Conservation (phyloP, 2,329 filamentous ascomycete genomes). For the Colletotrichum zoysiae region DNA sequence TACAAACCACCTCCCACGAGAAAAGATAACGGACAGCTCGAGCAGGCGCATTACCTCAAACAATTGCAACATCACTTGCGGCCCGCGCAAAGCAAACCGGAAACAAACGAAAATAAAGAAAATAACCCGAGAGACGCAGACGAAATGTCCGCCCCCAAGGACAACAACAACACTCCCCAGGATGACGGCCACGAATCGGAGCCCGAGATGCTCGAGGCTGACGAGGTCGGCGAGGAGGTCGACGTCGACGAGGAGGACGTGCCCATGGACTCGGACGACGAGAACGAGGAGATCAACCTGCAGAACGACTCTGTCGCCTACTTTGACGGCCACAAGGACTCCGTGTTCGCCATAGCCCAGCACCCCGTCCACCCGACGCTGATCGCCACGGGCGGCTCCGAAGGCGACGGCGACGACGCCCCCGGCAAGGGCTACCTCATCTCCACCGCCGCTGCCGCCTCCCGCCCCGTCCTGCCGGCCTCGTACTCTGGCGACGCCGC, state of each 20-base stretch:
- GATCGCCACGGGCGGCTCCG: conserved; percentile 86
- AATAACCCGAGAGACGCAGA: background rate
- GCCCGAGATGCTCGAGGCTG: conserved; percentile 79
- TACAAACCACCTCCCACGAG: background rate
- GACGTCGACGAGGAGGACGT: conserved; percentile 72
- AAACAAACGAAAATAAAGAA: background rate
- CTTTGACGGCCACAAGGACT: conserved; percentile 91
- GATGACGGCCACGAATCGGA: conserved; percentile 48
- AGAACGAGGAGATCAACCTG: conserved; percentile 79
- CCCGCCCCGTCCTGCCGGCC: conserved; percentile 77
- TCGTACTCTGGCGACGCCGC: conserved; percentile 74
- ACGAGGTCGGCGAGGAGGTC: conserved; percentile 84
- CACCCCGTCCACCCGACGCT: conserved; percentile 84
- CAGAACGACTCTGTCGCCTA: conserved; percentile 95
- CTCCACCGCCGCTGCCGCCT: conserved; percentile 75
- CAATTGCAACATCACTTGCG: conserved; percentile 1
- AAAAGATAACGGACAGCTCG: background rate
- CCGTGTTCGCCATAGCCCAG: conserved; percentile 94
- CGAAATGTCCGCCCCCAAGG: conserved; percentile 37
- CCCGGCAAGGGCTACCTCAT: conserved; percentile 88
- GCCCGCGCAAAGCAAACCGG: background rate
- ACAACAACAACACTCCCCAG: conserved; percentile 7
- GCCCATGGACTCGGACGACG: conserved; percentile 83
- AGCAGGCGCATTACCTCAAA: conserved; percentile 16
- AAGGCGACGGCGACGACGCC: conserved; percentile 68